Percentiles rank a stretch among this genome's conserved stretches.
Conservation (phyloP, 805 yeast species). For the Ogataea paradorogensis region DNA sequence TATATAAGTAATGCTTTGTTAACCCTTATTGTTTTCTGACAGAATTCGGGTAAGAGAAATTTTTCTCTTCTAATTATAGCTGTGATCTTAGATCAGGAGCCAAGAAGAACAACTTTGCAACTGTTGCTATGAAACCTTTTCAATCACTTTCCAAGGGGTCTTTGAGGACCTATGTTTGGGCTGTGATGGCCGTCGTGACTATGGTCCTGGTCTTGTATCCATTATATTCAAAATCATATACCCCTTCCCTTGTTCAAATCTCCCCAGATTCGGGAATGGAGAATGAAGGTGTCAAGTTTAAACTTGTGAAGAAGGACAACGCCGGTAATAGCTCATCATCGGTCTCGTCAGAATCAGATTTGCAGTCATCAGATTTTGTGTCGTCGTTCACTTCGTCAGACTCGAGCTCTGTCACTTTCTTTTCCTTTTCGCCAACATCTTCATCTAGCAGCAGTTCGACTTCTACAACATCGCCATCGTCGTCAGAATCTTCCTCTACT, state of each 20-base stretch:
- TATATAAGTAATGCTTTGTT: background rate
- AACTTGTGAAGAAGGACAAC: slow-evolving; percentile 6
- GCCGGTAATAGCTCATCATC: background rate
- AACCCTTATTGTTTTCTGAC: background rate
- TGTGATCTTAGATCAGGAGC: slow-evolving; percentile 10
- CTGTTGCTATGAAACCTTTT: background rate
- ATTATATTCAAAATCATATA: background rate
- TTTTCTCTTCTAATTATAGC: slow-evolving; percentile 6
- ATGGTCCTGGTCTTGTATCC: slow-evolving; percentile 1
- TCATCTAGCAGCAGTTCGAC: background rate
- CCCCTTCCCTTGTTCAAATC: slow-evolving; percentile 1
- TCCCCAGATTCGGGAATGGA: background rate
- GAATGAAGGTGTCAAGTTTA: slow-evolving; percentile 3
- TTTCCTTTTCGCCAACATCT: background rate
- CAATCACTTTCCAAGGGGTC: background rate
- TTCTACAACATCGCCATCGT: background rate
- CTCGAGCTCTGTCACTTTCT: background rate
- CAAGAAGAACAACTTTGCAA: background rate
- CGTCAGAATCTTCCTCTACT: background rate
- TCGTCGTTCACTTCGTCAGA: background rate
- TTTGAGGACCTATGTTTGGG: background rate
- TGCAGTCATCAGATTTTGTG: background rate
- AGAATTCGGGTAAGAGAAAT: slow-evolving; percentile 5
- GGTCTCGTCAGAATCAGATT: background rate
- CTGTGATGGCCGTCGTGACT: background rate